These are phyloP conservation scores for Pseudogymnoascus sp. DNA, from an alignment of 2,329 filamentous ascomycete species.

Conservation along the genomic window DNA sequence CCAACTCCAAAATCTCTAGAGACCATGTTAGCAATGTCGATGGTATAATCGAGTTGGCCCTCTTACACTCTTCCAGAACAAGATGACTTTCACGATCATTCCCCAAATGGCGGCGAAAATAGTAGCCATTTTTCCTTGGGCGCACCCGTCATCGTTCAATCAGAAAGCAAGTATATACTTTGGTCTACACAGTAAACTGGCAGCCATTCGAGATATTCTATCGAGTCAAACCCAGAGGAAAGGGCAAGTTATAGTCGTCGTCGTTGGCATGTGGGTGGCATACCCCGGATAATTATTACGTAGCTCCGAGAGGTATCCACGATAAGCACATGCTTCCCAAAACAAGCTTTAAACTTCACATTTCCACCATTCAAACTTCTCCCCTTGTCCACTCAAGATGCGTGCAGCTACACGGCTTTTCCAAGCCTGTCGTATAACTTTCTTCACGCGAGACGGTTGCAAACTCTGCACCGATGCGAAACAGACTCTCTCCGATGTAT, in stretches of 20 bases:
- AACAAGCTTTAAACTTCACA: neutral
- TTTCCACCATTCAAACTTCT: neutral
- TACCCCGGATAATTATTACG: slow-evolving; percentile 8
- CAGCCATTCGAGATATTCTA: neutral
- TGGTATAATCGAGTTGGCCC: slow-evolving; percentile 6
- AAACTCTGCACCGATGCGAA: slow-evolving; percentile 64
- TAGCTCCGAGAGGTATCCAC: slow-evolving; percentile 8
- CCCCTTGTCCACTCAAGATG: slow-evolving; percentile 34
- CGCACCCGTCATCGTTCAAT: slow-evolving; percentile 6
- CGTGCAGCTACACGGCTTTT: slow-evolving; percentile 43
- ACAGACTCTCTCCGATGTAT: slow-evolving; percentile 59
- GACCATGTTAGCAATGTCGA: slow-evolving; percentile 2
- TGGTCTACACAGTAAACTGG: neutral
- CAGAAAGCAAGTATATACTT: neutral
- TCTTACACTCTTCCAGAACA: slow-evolving; percentile 56
- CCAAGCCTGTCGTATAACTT: slow-evolving; percentile 57
- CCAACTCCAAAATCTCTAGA: slow-evolving; percentile 61
- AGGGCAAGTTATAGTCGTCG: neutral
- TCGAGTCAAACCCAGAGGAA: neutral
- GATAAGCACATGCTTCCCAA: slow-evolving; percentile 4
- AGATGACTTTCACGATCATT: slow-evolving; percentile 53
- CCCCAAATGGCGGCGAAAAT: slow-evolving; percentile 41
- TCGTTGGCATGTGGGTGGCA: neutral
- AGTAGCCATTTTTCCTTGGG: slow-evolving; percentile 21
- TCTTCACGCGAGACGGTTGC: slow-evolving; percentile 68